These are phyloP conservation scores for Piloderma croceum DNA, from an alignment of 768 basidiomycete species.

Conservation along the genomic window DNA sequence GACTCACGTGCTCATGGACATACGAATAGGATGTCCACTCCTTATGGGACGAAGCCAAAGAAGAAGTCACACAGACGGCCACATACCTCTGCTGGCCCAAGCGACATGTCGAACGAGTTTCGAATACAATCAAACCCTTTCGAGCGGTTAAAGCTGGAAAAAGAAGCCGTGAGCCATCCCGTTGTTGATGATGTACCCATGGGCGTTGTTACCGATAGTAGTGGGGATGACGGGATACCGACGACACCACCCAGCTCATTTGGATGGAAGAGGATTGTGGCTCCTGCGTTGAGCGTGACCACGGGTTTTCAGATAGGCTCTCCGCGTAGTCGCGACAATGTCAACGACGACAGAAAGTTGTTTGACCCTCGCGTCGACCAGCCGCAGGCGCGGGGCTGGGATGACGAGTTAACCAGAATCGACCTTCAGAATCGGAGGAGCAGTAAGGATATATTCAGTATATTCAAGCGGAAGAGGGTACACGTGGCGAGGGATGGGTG, in stretches of 20 bases:
- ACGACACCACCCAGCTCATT: slow-evolving; percentile 15
- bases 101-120: slow-evolving; percentile 42
- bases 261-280: slow-evolving; percentile 17
- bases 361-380: slow-evolving; percentile 21
- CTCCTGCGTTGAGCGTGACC: slow-evolving; percentile 26
- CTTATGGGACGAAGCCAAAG: slow-evolving; percentile 22
- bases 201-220: too few relatives aligned
- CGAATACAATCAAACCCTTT: slow-evolving; percentile 6
- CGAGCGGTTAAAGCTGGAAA: background rate
- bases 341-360: slow-evolving; percentile 10
- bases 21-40: slow-evolving; percentile 12
- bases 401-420: slow-evolving; percentile 69
- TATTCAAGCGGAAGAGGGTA: slow-evolving; percentile 23
- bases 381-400: slow-evolving; percentile 60
- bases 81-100: slow-evolving; percentile 70
- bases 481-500: background rate
- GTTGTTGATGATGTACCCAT: too few relatives aligned
- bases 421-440: slow-evolving; percentile 52
- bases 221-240: too few relatives aligned
- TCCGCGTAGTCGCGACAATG: slow-evolving; percentile 7
- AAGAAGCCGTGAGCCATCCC: slow-evolving; percentile 11
- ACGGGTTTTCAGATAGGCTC: slow-evolving; percentile 16
- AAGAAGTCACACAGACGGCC: slow-evolving; percentile 44
- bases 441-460: slow-evolving; percentile 33
- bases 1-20: slow-evolving; percentile 1